These are phyloP conservation scores for Silene conica DNA, from an alignment of 148 eudicot genomes.

Conservation along the genomic window DNA sequence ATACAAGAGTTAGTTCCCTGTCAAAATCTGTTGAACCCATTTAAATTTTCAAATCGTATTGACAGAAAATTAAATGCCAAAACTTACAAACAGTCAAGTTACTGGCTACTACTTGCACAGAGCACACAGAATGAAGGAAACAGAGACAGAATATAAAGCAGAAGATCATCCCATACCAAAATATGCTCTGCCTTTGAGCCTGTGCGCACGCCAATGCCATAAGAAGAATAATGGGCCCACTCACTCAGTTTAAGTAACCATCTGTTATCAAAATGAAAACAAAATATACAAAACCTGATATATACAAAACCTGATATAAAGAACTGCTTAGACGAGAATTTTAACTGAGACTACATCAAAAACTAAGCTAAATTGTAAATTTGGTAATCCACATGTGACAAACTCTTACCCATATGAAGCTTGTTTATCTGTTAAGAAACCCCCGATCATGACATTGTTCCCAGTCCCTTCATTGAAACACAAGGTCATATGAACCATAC, in stretches of 20 bases:
- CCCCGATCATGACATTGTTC: conserved; percentile 83
- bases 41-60: background rate
- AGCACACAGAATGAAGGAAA: background rate
- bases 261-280: conserved; percentile 28
- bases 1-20: background rate
- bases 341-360: conserved; percentile 5
- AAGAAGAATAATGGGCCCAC: conserved; percentile 88
- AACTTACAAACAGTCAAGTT: background rate
- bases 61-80: background rate
- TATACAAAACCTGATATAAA: background rate
- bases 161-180: conserved; percentile 42
- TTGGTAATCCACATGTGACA: background rate
- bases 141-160: background rate
- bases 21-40: background rate
- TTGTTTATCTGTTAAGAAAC: conserved; percentile 91
- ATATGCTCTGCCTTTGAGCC: conserved; percentile 83
- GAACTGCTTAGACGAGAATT: background rate
- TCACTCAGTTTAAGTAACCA: conserved; percentile 95
- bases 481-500: conserved; percentile 81
- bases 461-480: conserved; percentile 98
- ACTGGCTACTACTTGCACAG: conserved; percentile 13
- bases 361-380: background rate
- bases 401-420: conserved; percentile 79
- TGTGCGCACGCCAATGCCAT: conserved; percentile 67
- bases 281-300: background rate